These are phyloP conservation scores for Suhomyces sp. DNA, from an alignment of 805 yeast species.

Conservation along the genomic window DNA sequence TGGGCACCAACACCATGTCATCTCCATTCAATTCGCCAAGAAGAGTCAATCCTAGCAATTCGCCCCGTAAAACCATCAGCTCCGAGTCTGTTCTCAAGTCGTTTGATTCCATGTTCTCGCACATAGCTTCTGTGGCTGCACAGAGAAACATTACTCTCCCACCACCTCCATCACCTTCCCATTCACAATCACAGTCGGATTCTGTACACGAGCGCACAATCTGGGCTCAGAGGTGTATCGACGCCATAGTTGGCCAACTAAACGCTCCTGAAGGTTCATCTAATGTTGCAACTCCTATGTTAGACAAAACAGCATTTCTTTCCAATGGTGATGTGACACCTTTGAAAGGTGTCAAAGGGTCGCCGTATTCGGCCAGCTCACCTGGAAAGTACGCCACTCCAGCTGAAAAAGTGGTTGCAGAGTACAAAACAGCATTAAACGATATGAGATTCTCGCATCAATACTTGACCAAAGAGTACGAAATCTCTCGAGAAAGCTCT, in stretches of 20 bases:
- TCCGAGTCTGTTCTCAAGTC: conserved; percentile 13
- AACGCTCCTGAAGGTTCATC: background rate
- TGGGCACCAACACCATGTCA: background rate
- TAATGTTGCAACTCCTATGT: background rate
- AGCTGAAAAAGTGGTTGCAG: conserved; percentile 23
- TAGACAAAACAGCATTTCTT: background rate
- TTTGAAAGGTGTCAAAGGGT: conserved; percentile 23
- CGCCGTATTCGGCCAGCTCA: conserved; percentile 20
- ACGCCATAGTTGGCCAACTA: conserved; percentile 19
- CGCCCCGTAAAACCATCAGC: conserved; percentile 1
- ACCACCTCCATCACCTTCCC: conserved; percentile 17
- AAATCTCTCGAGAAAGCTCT: conserved; percentile 59
- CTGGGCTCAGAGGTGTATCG: conserved; percentile 43
- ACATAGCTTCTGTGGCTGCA: conserved; percentile 46
- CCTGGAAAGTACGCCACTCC: background rate
- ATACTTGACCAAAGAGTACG: conserved; percentile 64
- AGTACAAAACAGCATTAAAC: conserved; percentile 56
- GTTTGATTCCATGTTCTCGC: conserved; percentile 45
- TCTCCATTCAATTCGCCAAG: conserved; percentile 11
- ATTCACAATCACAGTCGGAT: conserved; percentile 13
- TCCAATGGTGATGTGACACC: background rate
- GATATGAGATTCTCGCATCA: conserved; percentile 72
- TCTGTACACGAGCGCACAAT: conserved; percentile 22
- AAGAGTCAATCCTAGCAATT: conserved; percentile 1
- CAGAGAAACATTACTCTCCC: conserved; percentile 43